Evolutionary conservation across 1,139 yeast species (phyloP).

Genomic region (Pichia sp.): DNA sequence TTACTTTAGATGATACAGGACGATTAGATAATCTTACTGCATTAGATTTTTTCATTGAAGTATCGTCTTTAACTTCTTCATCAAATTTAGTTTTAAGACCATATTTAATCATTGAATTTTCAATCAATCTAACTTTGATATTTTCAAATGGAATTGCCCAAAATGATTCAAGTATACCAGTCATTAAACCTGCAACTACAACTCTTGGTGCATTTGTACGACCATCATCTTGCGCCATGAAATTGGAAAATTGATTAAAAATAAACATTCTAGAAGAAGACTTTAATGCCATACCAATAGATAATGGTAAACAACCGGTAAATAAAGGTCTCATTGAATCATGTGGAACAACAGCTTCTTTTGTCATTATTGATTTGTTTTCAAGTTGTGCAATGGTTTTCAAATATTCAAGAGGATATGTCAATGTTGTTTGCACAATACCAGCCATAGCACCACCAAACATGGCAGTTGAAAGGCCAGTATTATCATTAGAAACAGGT

Average conservation of each 20-base stretch:
- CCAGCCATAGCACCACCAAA: slow-evolving; percentile 55
- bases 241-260: slow-evolving; percentile 70
- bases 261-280: slow-evolving; percentile 66
- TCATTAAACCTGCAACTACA: slow-evolving; percentile 78
- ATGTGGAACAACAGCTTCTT: slow-evolving; percentile 33
- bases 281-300: slow-evolving; percentile 69
- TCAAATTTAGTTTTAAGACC: slow-evolving; percentile 22
- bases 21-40: slow-evolving; percentile 9
- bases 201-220: slow-evolving; percentile 64
- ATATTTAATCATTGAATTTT: slow-evolving; percentile 38
- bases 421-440: slow-evolving; percentile 58
- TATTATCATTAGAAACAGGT: slow-evolving; percentile 17
- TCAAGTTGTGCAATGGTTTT: slow-evolving; percentile 49
- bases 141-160: slow-evolving; percentile 90
- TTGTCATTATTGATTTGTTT: slow-evolving; percentile 42
- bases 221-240: slow-evolving; percentile 58
- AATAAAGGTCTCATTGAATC: slow-evolving; percentile 39
- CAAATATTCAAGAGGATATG: slow-evolving; percentile 80
- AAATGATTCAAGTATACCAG: slow-evolving; percentile 75
- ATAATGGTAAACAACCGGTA: slow-evolving; percentile 73
- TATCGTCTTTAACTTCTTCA: slow-evolving; percentile 6
- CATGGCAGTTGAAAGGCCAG: slow-evolving; percentile 44
- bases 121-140: slow-evolving; percentile 80
- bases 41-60: neutral
- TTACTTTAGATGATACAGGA: neutral